Conservation (phyloP, 2,329 filamentous ascomycete genomes). For the Diplodia corticola region DNA sequence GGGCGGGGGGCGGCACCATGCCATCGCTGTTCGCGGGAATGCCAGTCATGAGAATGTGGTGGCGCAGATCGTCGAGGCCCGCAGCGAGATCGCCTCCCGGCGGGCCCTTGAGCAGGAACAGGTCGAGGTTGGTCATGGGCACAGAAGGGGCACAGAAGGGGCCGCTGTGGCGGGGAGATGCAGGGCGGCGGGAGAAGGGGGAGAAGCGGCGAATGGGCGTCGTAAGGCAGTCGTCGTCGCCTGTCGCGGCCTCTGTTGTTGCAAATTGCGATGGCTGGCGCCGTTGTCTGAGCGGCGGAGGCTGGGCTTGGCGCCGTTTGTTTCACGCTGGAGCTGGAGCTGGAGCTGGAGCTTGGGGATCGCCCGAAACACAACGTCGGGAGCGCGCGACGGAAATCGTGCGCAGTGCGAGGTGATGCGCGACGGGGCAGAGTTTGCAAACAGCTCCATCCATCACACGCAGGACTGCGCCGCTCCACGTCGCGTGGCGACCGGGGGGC, state of each 20-base stretch:
- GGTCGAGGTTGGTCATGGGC: conserved; percentile 59
- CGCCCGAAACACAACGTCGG: not conserved
- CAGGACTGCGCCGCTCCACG: not conserved
- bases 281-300: conserved; percentile 9
- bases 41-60: conserved; percentile 73
- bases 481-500: not conserved
- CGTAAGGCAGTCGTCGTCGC: not conserved
- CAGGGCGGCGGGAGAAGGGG: not conserved
- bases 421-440: not conserved
- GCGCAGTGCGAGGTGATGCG: not conserved
- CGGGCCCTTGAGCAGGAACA: conserved; percentile 77
- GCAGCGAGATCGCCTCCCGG: conserved; percentile 66
- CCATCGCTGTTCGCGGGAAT: conserved; percentile 77
- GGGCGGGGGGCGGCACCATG: conserved; percentile 60
- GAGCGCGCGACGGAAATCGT: not conserved
- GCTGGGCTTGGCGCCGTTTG: conserved; percentile 12
- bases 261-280: conserved; percentile 19
- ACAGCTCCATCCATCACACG: not conserved
- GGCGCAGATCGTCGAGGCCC: conserved; percentile 68
- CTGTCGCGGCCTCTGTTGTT: conserved; percentile 11
- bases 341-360: not conserved
- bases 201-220: not conserved
- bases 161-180: not conserved
- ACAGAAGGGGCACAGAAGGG: conserved; percentile 18
- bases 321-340: not conserved